Evolutionary conservation across 1,284 basidiomycete species (phyloP).

Genomic region (Austroboletus sp.): DNA sequence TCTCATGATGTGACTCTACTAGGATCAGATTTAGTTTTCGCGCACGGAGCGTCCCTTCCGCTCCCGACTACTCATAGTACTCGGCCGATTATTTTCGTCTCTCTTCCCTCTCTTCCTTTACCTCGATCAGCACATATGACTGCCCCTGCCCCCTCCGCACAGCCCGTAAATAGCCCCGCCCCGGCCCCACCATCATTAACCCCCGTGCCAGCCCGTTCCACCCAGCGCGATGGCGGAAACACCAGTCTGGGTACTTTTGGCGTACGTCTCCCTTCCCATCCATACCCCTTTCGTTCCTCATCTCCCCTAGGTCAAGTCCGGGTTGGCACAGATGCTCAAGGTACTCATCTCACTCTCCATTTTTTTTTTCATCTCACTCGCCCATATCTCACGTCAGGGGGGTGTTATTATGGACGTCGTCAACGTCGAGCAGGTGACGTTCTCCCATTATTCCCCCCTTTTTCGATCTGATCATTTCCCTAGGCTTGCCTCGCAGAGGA

Average conservation of each 20-base stretch:
- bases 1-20: too few species aligned
- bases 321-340: slow-evolving; percentile 92
- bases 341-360: slow-evolving; percentile 35
- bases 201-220: slow-evolving; percentile 50
- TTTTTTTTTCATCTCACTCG: neutral
- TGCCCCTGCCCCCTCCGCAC: neutral
- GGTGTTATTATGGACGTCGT: slow-evolving; percentile 93
- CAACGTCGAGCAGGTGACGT: slow-evolving; percentile 67
- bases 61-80: neutral
- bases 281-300: neutral
- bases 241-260: slow-evolving; percentile 78
- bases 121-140: neutral
- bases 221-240: slow-evolving; percentile 52
- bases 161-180: slow-evolving; percentile 3
- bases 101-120: neutral
- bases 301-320: slow-evolving; percentile 73
- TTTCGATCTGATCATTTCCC: slow-evolving; percentile 4
- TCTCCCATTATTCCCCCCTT: neutral
- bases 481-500: slow-evolving; percentile 95
- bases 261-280: slow-evolving; percentile 36
- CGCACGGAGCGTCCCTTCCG: slow-evolving; percentile 3
- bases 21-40: slow-evolving; percentile 1
- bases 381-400: slow-evolving; percentile 39
- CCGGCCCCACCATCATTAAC: neutral
- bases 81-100: neutral